These are phyloP conservation scores for Coemansia nantahalensis DNA, from an alignment of 192 early-diverging fungal species.

Conservation along the genomic window DNA sequence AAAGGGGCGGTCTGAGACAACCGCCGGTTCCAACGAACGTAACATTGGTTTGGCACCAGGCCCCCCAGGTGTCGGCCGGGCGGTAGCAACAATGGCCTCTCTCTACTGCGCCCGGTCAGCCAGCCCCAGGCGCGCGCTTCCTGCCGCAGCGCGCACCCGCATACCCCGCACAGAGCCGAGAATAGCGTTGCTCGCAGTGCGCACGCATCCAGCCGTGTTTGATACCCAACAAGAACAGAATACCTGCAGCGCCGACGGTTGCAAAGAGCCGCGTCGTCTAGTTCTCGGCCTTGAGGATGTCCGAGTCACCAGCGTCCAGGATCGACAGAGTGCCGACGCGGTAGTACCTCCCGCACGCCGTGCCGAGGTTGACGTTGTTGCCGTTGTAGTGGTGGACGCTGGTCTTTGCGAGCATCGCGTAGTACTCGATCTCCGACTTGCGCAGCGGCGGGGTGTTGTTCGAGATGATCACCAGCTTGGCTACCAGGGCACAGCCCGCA, in stretches of 20 bases:
- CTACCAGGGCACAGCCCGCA: conserved; percentile 18
- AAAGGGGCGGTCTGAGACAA: conserved; percentile 23
- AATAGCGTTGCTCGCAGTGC: too few species aligned
- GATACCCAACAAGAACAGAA: too few species aligned
- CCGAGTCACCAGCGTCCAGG: conserved; percentile 98
- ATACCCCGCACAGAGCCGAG: too few species aligned
- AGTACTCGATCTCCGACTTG: conserved; percentile 99
- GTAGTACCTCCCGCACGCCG: conserved; percentile 99
- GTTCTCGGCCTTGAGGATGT: conserved; percentile 67
- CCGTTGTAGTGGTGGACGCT: conserved; percentile 99
- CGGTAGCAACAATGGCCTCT: not conserved
- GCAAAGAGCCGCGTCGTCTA: conserved; percentile 5
- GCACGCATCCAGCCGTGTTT: too few species aligned
- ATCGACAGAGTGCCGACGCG: conserved; percentile 92
- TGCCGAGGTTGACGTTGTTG: conserved; percentile 99
- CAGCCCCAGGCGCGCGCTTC: too few species aligned
- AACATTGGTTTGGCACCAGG: conserved; percentile 5
- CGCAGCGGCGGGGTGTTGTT: conserved; percentile 99
- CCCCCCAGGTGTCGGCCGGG: conserved; percentile 6
- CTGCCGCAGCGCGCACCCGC: too few species aligned
- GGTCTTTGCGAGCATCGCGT: conserved; percentile 99
- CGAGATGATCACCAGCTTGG: conserved; percentile 99
- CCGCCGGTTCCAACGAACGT: conserved; percentile 16
- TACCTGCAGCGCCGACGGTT: not conserved
- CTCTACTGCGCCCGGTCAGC: not conserved